These are phyloP conservation scores for Arthrobotrys megalospora DNA, from an alignment of 2,329 filamentous ascomycete species.

Conservation along the genomic window DNA sequence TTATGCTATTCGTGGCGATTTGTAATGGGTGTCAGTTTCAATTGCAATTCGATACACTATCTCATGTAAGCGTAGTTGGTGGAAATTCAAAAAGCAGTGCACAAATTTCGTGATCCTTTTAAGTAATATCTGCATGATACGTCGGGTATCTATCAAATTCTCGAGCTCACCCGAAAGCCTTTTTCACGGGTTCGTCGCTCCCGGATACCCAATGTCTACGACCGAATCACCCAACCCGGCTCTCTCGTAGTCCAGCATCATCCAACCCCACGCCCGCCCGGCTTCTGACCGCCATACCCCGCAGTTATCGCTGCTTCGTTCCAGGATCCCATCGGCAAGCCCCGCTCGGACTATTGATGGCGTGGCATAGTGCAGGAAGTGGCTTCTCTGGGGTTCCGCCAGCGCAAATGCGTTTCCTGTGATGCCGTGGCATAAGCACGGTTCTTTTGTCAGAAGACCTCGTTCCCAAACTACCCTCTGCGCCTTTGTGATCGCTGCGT, in stretches of 20 bases:
- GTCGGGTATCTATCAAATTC: neutral
- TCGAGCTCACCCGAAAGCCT: neutral
- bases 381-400: conserved; percentile 68
- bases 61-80: conserved; percentile 7
- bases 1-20: conserved; percentile 11
- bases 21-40: conserved; percentile 4
- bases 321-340: conserved; percentile 71
- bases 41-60: conserved; percentile 24
- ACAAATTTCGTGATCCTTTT: conserved; percentile 48
- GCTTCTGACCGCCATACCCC: conserved; percentile 71
- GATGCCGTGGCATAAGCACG: conserved; percentile 77
- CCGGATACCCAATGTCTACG: conserved; percentile 54
- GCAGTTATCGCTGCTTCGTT: conserved; percentile 71
- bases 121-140: conserved; percentile 39
- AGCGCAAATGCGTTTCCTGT: conserved; percentile 75
- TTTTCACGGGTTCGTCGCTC: conserved; percentile 52
- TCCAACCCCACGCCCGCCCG: conserved; percentile 71
- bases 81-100: neutral
- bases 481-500: conserved; percentile 71
- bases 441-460: conserved; percentile 76
- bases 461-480: conserved; percentile 73
- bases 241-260: conserved; percentile 64
- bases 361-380: conserved; percentile 75
- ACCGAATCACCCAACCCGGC: conserved; percentile 39
- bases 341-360: conserved; percentile 73